phyloP scores from a whole-genome alignment of 495 filamentous ascomycete species.

The Penicillium cataractarum region DNA sequence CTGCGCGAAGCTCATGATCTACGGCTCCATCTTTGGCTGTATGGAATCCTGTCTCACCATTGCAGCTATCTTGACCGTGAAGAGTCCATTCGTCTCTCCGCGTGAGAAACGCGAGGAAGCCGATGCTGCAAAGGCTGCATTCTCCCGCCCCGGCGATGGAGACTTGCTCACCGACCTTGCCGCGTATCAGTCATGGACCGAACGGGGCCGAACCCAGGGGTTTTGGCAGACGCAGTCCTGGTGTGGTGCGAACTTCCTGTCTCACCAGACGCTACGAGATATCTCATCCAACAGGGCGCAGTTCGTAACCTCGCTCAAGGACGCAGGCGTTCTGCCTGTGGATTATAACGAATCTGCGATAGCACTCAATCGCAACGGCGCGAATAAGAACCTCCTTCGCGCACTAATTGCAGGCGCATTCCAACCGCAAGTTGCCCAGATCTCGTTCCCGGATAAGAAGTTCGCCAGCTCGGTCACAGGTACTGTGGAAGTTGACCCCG shows the following conservation, averaged over 20 bases:
- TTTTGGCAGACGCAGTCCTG: conserved; percentile 69
- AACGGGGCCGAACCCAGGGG: conserved; percentile 57
- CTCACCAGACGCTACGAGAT: conserved; percentile 77
- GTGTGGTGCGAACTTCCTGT: conserved; percentile 90
- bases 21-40: conserved; percentile 90
- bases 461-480: conserved; percentile 83
- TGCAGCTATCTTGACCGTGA: conserved; percentile 82
- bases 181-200: conserved; percentile 81
- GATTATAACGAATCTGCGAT: conserved; percentile 40
- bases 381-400: conserved; percentile 69
- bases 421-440: conserved; percentile 86
- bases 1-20: conserved; percentile 93
- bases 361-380: conserved; percentile 53
- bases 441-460: conserved; percentile 92
- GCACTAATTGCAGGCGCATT: conserved; percentile 91
- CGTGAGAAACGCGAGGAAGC: conserved; percentile 79
- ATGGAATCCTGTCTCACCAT: conserved; percentile 89
- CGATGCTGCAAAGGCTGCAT: conserved; percentile 73
- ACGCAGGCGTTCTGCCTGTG: conserved; percentile 76
- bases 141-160: conserved; percentile 70
- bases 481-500: conserved; percentile 88
- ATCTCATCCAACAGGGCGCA: conserved; percentile 85
- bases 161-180: conserved; percentile 85
- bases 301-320: conserved; percentile 82
- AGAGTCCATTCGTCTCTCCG: conserved; percentile 82